Percentiles rank a stretch among this genome's conserved stretches.
Conservation (phyloP, 2,329 filamentous ascomycete species). For the Colletotrichum spinosum region DNA sequence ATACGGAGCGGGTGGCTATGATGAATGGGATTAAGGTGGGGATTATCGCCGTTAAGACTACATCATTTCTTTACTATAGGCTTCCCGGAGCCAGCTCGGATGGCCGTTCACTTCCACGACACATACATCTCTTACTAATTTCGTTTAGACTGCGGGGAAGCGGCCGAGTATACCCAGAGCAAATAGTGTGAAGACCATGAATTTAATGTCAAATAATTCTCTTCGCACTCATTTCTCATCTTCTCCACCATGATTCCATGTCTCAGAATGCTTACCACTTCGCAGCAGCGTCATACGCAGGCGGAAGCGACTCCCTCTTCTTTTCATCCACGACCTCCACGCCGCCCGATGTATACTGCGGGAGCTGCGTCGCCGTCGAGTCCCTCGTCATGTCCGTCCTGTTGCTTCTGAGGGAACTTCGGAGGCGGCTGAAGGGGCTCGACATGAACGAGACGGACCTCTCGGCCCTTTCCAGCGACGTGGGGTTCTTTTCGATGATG, state of each 20-base stretch:
- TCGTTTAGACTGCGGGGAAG: no score
- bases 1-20: conserved; percentile 48
- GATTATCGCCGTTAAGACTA: not conserved
- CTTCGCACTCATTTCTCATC: not conserved
- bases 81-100: not conserved
- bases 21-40: conserved; percentile 29
- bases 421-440: conserved; percentile 12
- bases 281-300: conserved; percentile 19
- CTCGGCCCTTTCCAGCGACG: not conserved
- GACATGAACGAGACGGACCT: conserved; percentile 17
- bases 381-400: conserved; percentile 11
- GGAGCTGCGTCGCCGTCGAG: conserved; percentile 15
- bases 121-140: no score
- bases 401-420: conserved; percentile 2
- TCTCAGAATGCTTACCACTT: conserved; percentile 14
- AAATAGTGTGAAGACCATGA: not conserved
- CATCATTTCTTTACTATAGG: not conserved
- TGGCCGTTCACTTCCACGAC: no score
- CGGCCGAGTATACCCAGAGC: conserved; percentile 7
- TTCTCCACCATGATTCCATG: not conserved
- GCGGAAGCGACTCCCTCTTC: conserved; percentile 15
- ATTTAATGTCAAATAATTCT: not conserved
- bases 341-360: conserved; percentile 19
- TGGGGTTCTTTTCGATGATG: not conserved
- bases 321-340: not conserved